Base-by-base conservation (phyloP, 2,329 filamentous ascomycete species). In the Penicillium sp. region DNA sequence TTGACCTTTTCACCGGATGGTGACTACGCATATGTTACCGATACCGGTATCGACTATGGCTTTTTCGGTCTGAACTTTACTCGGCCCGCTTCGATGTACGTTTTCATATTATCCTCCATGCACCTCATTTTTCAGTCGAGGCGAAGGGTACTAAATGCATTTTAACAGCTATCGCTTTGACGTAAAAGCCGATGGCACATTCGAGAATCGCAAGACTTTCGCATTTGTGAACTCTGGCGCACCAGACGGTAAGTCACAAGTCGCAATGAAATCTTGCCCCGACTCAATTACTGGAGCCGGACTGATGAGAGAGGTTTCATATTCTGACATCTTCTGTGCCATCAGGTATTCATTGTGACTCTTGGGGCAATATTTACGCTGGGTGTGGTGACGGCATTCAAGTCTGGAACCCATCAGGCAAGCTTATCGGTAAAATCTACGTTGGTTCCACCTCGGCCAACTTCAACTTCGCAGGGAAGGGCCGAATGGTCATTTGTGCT, bases 371-470 rank as follows among this genome's bases (percentile, higher is more conserved):
- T 61, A 76, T 84, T 1, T 83, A 81, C 67, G 74, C 76, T 9
- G 79, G 77, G 0, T 80, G 77, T 52, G 79, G 78, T 0, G 80
- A 83, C 59, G 81, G 80, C 0, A 67, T 83, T 18, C 76, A 81
- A 51, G 73, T 83, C 4, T 84, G 79, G 79, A 75, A 73, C 56
- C 62, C 72, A 0, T 70, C 71, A 5, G 81, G 80, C 0, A 73
- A 57, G 7, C 59, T 81, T 31, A 76, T 87, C 61, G 71, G 78
- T 3, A 87, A 86, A 70, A 81, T 87, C 42, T 46, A 72, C 64
- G 1, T 70, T 64, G 52, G 57, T 21, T 42, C 54, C 6, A 49
- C 49, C 13, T 45, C 58, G 1, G 77, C 78, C 15, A 81, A 81
- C 63, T 81, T 81, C 65, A 73, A 76, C 56, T 80, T 81, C 57